phyloP scores from a whole-genome alignment of 2,329 filamentous ascomycete genomes.

The Chaetomium globosum region DNA sequence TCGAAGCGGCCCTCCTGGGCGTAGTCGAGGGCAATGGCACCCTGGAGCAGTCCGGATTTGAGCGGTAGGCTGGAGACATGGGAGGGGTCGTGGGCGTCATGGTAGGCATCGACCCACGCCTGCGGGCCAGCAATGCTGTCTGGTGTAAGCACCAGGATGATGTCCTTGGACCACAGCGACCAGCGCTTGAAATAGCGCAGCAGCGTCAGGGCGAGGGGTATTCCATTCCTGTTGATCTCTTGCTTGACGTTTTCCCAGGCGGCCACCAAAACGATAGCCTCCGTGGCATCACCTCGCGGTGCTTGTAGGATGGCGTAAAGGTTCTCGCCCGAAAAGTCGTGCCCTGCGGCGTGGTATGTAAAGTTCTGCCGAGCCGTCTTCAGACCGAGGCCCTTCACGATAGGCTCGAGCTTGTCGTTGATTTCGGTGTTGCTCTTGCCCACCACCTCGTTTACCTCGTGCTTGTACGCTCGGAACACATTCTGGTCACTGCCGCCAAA shows the following conservation, averaged over 20 bases:
- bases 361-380: conserved; percentile 90
- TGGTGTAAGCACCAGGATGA: conserved; percentile 85
- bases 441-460: conserved; percentile 71
- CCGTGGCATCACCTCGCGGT: conserved; percentile 91
- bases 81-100: conserved; percentile 77
- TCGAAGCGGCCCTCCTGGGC: conserved; percentile 83
- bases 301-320: conserved; percentile 92
- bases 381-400: conserved; percentile 77
- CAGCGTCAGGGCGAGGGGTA: conserved; percentile 82
- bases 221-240: conserved; percentile 80
- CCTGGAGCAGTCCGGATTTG: conserved; percentile 92
- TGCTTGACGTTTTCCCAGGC: conserved; percentile 83
- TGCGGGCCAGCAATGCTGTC: conserved; percentile 90
- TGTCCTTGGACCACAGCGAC: conserved; percentile 99
- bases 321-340: conserved; percentile 78
- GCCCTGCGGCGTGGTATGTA: conserved; percentile 77
- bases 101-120: conserved; percentile 97
- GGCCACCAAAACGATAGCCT: conserved; percentile 90
- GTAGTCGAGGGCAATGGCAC: conserved; percentile 91
- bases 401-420: conserved; percentile 71
- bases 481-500: conserved; percentile 96
- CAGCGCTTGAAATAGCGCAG: conserved; percentile 95
- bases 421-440: conserved; percentile 59
- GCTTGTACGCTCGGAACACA: conserved; percentile 84
- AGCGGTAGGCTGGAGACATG: conserved; percentile 76